These are phyloP conservation scores for Hemisphaericaspora xylanilytica DNA, from an alignment of 1,139 yeast species.

Conservation along the genomic window DNA sequence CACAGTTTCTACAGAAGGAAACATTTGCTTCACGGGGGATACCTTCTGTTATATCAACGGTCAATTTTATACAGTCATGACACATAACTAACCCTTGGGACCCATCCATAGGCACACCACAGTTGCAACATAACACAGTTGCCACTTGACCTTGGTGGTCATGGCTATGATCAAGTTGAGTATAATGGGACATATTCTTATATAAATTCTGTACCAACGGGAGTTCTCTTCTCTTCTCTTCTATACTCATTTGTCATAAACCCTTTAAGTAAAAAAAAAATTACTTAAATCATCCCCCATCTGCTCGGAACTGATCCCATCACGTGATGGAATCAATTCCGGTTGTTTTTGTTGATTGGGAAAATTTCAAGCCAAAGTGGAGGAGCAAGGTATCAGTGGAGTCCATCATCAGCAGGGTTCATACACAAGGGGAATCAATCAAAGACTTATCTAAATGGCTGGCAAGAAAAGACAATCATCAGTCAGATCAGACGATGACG, in stretches of 20 bases:
- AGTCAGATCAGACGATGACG: slow-evolving; percentile 7
- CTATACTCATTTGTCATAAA: no score
- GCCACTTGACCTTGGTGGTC: slow-evolving; percentile 46
- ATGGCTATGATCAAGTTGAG: slow-evolving; percentile 34
- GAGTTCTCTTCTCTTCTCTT: neutral
- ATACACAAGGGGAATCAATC: neutral
- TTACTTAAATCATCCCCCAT: neutral
- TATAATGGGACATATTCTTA: slow-evolving; percentile 58
- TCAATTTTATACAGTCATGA: slow-evolving; percentile 91
- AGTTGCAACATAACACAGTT: slow-evolving; percentile 94
- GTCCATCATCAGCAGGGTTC: neutral
- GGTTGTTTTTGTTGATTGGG: neutral
- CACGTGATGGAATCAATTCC: neutral
- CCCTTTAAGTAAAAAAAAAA: no score
- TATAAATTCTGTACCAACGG: no score
- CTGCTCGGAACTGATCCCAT: slow-evolving; percentile 1
- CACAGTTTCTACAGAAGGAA: slow-evolving; percentile 96
- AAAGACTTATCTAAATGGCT: slow-evolving; percentile 21
- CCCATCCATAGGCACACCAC: slow-evolving; percentile 99
- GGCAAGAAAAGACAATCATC: slow-evolving; percentile 31
- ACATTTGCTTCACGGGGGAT: slow-evolving; percentile 93
- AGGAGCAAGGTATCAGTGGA: neutral
- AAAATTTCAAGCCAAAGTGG: neutral
- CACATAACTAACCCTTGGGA: slow-evolving; percentile 94
- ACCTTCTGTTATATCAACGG: slow-evolving; percentile 92